Evolutionary conservation across 2,329 filamentous ascomycete species (phyloP).

Genomic region (Colletotrichum tropicale): DNA sequence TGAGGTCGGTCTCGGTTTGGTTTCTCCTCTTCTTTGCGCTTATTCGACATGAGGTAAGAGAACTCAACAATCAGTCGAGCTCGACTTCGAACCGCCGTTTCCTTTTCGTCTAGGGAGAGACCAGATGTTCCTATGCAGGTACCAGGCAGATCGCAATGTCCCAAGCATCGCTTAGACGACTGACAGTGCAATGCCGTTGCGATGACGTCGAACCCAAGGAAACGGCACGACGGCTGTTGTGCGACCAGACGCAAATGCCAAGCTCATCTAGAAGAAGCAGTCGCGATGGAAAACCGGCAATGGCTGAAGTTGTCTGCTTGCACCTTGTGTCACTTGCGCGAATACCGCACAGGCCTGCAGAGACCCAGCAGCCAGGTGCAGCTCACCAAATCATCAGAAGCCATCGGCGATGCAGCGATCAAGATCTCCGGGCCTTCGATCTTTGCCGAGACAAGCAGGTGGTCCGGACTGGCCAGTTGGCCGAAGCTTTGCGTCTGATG

Average conservation of each 20-base stretch:
- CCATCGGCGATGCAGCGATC: background rate
- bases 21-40: background rate
- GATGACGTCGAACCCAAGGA: background rate
- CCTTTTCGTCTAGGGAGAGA: background rate
- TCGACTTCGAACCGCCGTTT: background rate
- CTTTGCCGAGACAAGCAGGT: constrained; percentile 5
- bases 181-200: background rate
- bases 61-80: background rate
- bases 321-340: background rate
- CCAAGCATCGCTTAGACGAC: background rate
- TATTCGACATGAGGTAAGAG: background rate
- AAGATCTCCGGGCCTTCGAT: constrained; percentile 16
- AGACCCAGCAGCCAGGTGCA: background rate
- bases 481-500: background rate
- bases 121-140: background rate
- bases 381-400: background rate
- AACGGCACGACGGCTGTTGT: background rate
- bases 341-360: background rate
- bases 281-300: background rate
- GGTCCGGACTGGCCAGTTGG: background rate
- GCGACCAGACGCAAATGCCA: background rate
- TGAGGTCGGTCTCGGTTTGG: background rate
- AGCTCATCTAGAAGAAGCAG: background rate
- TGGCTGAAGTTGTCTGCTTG: background rate
- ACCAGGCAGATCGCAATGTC: background rate